These are phyloP conservation scores for Phyllosticta citriasiana DNA, from an alignment of 2,329 filamentous ascomycete species.

Conservation along the genomic window DNA sequence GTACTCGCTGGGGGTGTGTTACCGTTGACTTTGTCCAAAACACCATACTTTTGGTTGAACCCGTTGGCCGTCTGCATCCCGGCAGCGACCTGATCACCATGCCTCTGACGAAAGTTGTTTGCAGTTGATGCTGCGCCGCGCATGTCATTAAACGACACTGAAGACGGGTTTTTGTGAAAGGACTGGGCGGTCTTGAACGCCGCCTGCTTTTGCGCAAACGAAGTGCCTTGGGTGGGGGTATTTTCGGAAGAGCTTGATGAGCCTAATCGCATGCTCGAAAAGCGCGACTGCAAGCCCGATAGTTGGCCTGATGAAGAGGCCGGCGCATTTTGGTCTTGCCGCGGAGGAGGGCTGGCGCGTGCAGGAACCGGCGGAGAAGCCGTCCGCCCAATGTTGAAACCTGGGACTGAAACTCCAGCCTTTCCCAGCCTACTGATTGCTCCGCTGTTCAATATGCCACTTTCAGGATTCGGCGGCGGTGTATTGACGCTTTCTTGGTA, in stretches of 20 bases:
- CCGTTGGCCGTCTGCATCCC: slow-evolving; percentile 49
- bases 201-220: slow-evolving; percentile 52
- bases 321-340: slow-evolving; percentile 14
- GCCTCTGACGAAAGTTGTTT: slow-evolving; percentile 60
- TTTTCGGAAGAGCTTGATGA: slow-evolving; percentile 9
- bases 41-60: slow-evolving; percentile 53
- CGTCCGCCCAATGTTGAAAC: slow-evolving; percentile 56
- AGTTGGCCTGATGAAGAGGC: slow-evolving; percentile 37
- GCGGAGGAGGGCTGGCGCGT: slow-evolving; percentile 17
- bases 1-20: slow-evolving; percentile 9
- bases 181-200: slow-evolving; percentile 51
- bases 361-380: slow-evolving; percentile 24
- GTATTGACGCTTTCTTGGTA: slow-evolving; percentile 35
- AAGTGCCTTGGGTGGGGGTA: slow-evolving; percentile 42
- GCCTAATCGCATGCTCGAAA: slow-evolving; percentile 30
- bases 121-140: slow-evolving; percentile 49
- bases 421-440: slow-evolving; percentile 58
- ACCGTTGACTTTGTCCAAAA: slow-evolving; percentile 40
- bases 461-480: slow-evolving; percentile 21
- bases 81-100: slow-evolving; percentile 56
- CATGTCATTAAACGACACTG: slow-evolving; percentile 50
- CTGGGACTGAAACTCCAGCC: slow-evolving; percentile 70
- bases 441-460: slow-evolving; percentile 43
- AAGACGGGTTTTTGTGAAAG: slow-evolving; percentile 51
- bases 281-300: slow-evolving; percentile 58